Conservation (phyloP, 140 eudicot genomes). For the Stevia rebaudiana region DNA sequence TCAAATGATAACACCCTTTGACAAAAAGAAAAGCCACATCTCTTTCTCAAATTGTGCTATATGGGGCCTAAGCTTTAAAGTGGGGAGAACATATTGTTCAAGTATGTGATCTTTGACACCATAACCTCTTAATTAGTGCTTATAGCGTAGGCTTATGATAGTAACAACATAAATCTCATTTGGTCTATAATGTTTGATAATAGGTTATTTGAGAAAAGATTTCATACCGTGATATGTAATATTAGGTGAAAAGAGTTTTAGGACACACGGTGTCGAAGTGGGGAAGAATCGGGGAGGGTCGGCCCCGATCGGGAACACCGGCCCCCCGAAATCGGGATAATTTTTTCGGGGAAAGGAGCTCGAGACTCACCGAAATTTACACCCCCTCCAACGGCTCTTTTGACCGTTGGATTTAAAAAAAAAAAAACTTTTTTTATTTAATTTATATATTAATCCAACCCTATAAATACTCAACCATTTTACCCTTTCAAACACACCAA, state of each 20-base stretch:
- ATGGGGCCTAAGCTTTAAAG: constrained; percentile 15
- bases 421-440: too few species aligned
- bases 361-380: too few species aligned
- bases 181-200: background rate
- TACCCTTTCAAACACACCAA: too few species aligned
- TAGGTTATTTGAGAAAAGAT: background rate
- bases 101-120: background rate
- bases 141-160: background rate
- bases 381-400: too few species aligned
- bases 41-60: constrained; percentile 2
- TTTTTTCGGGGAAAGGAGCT: too few species aligned
- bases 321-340: too few species aligned
- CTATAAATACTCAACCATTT: too few species aligned
- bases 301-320: too few species aligned
- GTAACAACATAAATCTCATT: background rate
- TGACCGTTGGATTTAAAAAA: too few species aligned
- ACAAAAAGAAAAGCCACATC: constrained; percentile 21
- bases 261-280: too few species aligned
- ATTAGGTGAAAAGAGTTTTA: background rate
- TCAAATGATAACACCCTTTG: constrained; percentile 19
- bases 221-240: background rate
- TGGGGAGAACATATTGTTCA: background rate
- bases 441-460: too few species aligned
- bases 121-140: background rate
- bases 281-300: too few species aligned